A percentile compares a stretch with the other conserved stretches of the same genome.
phyloP scores from a whole-genome alignment of 2,329 filamentous ascomycete species.

The Didymella sp. region DNA sequence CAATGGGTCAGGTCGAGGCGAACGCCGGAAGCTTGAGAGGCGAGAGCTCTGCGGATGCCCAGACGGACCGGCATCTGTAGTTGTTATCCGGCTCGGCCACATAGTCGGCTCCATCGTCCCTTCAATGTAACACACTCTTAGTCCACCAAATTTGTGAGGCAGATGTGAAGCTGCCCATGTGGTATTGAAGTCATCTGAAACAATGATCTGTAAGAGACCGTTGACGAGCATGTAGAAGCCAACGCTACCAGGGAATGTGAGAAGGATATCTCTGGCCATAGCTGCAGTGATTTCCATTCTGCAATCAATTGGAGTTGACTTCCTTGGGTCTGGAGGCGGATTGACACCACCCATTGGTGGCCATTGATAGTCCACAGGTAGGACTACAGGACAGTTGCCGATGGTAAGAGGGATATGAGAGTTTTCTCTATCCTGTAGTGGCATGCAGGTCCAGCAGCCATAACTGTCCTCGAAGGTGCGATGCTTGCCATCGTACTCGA shows the following conservation, averaged over 20 bases:
- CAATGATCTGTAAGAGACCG: background rate
- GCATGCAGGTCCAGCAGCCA: no score
- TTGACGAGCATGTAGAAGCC: background rate
- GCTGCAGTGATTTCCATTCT: background rate
- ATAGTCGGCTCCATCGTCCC: background rate
- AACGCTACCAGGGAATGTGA: background rate
- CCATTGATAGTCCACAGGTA: background rate
- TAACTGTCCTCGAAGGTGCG: no score
- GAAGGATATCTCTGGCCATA: background rate
- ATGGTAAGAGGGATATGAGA: no score
- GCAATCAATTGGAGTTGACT: background rate
- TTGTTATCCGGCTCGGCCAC: no score
- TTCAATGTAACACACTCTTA: background rate
- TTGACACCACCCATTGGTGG: background rate
- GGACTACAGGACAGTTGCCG: no score
- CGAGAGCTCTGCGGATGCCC: no score
- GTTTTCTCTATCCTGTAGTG: no score
- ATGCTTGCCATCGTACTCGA: no score
- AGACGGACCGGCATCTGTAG: no score
- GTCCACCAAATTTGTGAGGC: background rate
- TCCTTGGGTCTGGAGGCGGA: background rate
- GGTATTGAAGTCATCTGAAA: background rate
- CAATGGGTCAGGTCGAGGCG: background rate
- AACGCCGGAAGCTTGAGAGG: no score
- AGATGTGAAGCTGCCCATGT: background rate